Base-by-base conservation (phyloP, 331 rosid genomes). In the Rhamnella rubrinervis region DNA sequence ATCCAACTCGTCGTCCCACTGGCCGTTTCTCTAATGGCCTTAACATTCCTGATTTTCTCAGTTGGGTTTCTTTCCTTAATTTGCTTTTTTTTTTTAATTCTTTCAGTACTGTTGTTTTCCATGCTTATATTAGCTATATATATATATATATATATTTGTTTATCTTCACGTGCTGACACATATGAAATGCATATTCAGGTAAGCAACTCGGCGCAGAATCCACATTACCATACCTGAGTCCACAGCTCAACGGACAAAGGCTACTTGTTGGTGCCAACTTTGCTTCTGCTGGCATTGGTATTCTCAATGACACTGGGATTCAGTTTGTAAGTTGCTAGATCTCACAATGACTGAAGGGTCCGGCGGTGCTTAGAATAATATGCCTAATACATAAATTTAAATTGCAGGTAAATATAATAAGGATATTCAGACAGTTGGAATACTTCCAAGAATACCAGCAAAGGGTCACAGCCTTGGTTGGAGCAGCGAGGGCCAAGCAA, bases 11-110 rank as follows among this genome's bases (percentile, higher is more conserved):
- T 18, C 73, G 81, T 40, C 70, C 97, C 67, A 92, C 95, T 5
- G 97, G 96, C 49, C 96, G 97, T 72, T 92, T 92, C 85, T 92
- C 97, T 23, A 92, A 92, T 61, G 97, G 97, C 87, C 7, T 6
- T 1, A 89, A 87, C 81, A 92, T 92, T 25, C 97, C 97, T 35
- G 97, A 92, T 41, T 81, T 87, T 38, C 89, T 92, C 82, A 81
- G 97, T 85, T 68, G 20, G 46, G 76, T 67, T 57, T 35, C 21
- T 14, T 15, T 31, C 70, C 17, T 28, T 50, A 2, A 20, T 21
- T 25, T 46, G 21, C 9, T 13, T 2, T 7, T 20, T 21, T 6
- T 35, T 21, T 41, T 17, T 11, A 39, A 16, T 12, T 20, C 18
- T 13, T 23, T 8, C 26, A 53, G 55, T 53, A 21, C 58, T 21